Conservation (phyloP, 2,329 filamentous ascomycete genomes). For the Talaromyces sp. region DNA sequence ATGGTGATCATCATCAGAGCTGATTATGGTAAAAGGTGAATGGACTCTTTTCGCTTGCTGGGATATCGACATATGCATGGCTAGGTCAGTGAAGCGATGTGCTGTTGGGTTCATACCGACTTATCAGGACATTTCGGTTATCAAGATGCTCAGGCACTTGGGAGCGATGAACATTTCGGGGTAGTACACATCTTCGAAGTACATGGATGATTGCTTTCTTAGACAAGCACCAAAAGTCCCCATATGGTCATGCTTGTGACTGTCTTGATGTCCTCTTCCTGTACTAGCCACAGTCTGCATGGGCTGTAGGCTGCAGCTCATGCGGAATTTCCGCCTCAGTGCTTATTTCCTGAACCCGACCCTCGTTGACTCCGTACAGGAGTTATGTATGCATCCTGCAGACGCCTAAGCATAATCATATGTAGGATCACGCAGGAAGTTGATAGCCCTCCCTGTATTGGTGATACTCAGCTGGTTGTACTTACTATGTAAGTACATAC, state of each 20-base stretch:
- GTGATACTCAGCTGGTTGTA: not conserved
- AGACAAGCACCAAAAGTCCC: conserved; percentile 5
- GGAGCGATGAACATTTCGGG: not conserved
- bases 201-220: not conserved
- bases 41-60: not conserved
- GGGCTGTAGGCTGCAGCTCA: not conserved
- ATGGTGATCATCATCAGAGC: not conserved
- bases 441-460: not conserved
- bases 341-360: not conserved
- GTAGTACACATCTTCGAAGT: not conserved
- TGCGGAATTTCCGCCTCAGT: not conserved
- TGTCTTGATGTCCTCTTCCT: not conserved
- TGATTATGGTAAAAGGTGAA: not conserved
- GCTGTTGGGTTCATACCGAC: too few species aligned
- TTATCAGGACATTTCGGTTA: not conserved
- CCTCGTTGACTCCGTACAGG: not conserved
- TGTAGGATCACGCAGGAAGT: not conserved
- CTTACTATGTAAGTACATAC: too few species aligned
- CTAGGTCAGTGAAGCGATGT: not conserved
- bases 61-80: not conserved
- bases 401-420: not conserved
- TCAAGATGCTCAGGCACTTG: not conserved
- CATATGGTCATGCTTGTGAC: not conserved
- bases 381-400: not conserved
- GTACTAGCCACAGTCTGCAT: not conserved